phyloP scores from a whole-genome alignment of 257 asterid genomes.

The Nicotiana obtusifolia region DNA sequence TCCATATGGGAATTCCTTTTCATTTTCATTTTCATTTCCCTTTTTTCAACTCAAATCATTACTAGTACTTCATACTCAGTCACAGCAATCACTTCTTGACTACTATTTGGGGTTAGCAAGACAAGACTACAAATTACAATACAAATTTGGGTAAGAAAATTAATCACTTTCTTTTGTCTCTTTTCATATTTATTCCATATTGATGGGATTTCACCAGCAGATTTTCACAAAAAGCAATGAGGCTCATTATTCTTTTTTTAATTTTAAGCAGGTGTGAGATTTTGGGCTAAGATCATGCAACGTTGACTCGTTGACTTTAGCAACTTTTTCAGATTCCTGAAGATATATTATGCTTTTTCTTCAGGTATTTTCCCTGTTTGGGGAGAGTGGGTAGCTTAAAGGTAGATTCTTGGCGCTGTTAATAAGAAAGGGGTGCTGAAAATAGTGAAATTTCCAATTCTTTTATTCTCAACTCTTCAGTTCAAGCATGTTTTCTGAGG shows the following conservation, averaged over 20 bases:
- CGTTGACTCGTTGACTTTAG: neutral
- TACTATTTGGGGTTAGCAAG: neutral
- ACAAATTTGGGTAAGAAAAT: neutral
- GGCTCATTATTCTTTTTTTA: neutral
- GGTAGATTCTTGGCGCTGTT: neutral
- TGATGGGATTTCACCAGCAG: neutral
- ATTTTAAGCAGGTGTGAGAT: no score
- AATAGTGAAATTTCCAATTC: no score
- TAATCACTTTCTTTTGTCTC: neutral
- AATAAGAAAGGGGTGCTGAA: neutral
- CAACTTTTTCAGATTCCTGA: neutral
- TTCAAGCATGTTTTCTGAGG: neutral
- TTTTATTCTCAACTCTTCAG: no score
- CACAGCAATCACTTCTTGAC: neutral
- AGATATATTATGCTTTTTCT: no score
- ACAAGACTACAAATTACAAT: neutral
- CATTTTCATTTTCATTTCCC: neutral
- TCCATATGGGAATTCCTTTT: neutral
- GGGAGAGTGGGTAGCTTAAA: no score
- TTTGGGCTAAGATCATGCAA: no score
- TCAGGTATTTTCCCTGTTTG: no score
- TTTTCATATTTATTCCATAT: neutral
- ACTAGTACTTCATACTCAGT: neutral
- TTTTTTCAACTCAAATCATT: neutral
- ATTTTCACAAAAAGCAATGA: neutral